Evolutionary conservation across 2,329 filamentous ascomycete species (phyloP), one percentile per base, ranked within the genome.

Genomic region (Tolypocladium nubicola): DNA sequence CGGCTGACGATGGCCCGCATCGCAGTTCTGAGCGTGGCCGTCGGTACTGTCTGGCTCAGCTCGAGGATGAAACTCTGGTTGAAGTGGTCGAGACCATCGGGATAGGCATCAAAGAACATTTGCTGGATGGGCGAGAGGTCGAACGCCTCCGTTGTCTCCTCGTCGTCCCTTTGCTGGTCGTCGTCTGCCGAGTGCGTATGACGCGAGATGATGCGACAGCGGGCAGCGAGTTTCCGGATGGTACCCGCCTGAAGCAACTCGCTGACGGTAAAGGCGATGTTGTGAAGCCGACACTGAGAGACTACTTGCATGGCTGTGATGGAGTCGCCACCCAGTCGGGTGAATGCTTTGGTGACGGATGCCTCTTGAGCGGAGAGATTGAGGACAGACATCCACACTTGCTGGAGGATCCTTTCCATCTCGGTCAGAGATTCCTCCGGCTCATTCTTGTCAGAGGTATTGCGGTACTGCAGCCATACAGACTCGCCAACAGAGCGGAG

Each of bases 41-140:
- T 14, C 0, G 63, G 53, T 0, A 73, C 23, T 0, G 14, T 7
- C 4, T 38, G 16, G 1, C 23, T 64, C 9, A 77, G 52, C 1
- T 66, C 66, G 6, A 79, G 61, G 1, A 72, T 67, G 47, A 75
- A 75, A 11, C 72, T 77, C 58, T 79, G 76, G 56, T 78, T 77
- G 65, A 76, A 76, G 30, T 72, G 72, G 21, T 73, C 54, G 8
- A 63, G 64, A 4, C 69, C 70, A 1, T 45, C 62, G 0, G 6
- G 56, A 59, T 23, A 71, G 60, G 57, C 74, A 47, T 54, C 70
- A 57, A 78, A 75, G 57, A 75, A 76, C 40, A 77, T 64, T 21
- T 69, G 65, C 57, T 79, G 77, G 26, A 78, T 73, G 0, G 77
- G 77, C 0, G 75, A 75, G 1, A 79, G 62, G 0, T 65, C 63